Evolutionary conservation across 2,329 filamentous ascomycete species (phyloP), one percentile per base, ranked within the genome.

Genomic region (Neocucurbitaria cava): DNA sequence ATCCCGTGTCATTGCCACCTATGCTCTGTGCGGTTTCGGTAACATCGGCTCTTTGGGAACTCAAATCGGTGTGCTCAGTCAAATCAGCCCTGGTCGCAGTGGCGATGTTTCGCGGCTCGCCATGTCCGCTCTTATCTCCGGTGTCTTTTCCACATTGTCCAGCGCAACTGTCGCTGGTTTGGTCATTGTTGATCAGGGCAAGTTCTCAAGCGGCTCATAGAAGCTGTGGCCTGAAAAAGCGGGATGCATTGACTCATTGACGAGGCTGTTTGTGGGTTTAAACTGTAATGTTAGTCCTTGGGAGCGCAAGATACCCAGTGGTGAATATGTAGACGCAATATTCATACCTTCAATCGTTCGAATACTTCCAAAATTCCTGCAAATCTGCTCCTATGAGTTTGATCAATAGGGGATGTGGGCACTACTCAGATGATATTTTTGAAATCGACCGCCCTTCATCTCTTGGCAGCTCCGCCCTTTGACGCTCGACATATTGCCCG

Each of bases 11-110:
- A 96, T 96, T 69, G 90, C 89, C 41, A 96, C 91, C 46, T 96
- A 96, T 71, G 90, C 90, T 18, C 84, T 93, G 61, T 96, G 91
- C 76, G 82, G 82, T 53, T 78, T 78, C 64, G 92, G 91, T 59
- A 96, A 96, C 79, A 89, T 96, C 64, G 89, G 90, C 49, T 94
- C 91, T 26, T 84, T 96, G 43, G 92, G 92, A 72, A 94, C 92
- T 51, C 92, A 96, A 77, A 95, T 96, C 57, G 92, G 92, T 80
- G 91, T 96, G 54, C 83, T 96, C 47, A 86, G 89, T 3, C 91
- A 96, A 78, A 85, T 96, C 56, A 88, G 90, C 0, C 91, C 92
- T 0, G 81, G 82, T 3, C 86, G 91, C 40, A 83, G 85, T 33
- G 90, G 88, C 53, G 90, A 95, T 65, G 88, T 96, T 10, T 88